Percentiles rank a stretch among this genome's conserved stretches.
phyloP scores from a whole-genome alignment of 768 basidiomycete species.

The Leccinum incarnatum region DNA sequence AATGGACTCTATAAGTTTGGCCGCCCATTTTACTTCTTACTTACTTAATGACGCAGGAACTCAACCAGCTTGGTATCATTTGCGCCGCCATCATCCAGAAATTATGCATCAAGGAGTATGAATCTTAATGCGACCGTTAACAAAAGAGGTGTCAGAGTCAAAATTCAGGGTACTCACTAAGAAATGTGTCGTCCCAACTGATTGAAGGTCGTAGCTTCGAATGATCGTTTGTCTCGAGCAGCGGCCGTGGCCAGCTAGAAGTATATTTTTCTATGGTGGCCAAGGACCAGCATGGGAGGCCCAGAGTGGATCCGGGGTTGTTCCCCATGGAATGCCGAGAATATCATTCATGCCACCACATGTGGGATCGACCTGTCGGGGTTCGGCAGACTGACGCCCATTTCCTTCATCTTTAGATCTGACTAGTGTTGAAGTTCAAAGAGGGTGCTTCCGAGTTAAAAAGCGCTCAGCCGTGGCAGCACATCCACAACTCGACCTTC shows the following conservation, averaged over 20 bases:
- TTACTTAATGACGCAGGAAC: neutral
- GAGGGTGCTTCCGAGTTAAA: neutral
- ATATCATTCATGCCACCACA: neutral
- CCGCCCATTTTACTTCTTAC: neutral
- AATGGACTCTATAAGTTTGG: neutral
- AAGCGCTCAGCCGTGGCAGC: neutral
- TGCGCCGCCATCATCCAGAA: neutral
- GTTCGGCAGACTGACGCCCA: neutral
- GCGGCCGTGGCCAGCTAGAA: neutral
- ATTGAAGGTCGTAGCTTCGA: neutral
- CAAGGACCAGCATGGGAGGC: too few relatives aligned
- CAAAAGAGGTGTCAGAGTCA: neutral
- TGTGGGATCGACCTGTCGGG: neutral
- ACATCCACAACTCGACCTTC: too few relatives aligned
- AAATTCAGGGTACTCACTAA: neutral
- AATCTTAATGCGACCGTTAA: neutral
- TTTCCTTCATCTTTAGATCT: neutral
- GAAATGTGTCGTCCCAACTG: neutral
- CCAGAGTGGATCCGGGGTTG: too few relatives aligned
- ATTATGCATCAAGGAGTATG: neutral
- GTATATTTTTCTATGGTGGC: too few relatives aligned
- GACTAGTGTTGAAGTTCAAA: neutral
- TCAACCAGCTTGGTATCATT: neutral
- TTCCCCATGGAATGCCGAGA: too few relatives aligned
- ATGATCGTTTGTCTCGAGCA: neutral